Percentiles rank a stretch among this genome's conserved stretches.
Conservation (phyloP, 148 eudicot genomes). For the Gaultheria prostrata region DNA sequence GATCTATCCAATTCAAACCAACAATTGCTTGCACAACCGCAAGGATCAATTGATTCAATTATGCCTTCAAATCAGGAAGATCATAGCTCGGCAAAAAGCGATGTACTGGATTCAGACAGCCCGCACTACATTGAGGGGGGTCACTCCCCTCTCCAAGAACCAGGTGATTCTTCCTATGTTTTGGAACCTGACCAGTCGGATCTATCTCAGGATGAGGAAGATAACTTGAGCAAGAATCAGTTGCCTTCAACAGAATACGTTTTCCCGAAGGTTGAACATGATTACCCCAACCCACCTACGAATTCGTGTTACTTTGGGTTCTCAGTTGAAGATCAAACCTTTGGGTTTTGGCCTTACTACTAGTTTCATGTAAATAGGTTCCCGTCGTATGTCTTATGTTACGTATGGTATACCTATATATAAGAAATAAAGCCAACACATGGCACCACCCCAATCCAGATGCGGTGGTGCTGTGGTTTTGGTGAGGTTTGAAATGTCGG, state of each 20-base stretch:
- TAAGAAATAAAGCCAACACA: constrained; percentile 23
- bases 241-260: constrained; percentile 33
- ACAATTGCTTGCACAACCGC: constrained; percentile 22
- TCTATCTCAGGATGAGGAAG: constrained; percentile 55
- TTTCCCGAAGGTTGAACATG: constrained; percentile 38
- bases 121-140: constrained; percentile 37
- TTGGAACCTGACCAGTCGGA: constrained; percentile 57
- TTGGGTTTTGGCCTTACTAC: constrained; percentile 64
- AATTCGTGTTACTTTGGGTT: constrained; percentile 43
- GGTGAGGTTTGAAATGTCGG: constrained; percentile 20
- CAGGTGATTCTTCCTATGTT: constrained; percentile 46
- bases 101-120: constrained; percentile 52
- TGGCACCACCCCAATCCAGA: constrained; percentile 14
- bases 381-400: background rate
- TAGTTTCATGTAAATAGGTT: constrained; percentile 24
- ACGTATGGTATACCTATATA: background rate
- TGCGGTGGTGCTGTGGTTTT: constrained; percentile 20
- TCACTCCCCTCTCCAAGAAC: constrained; percentile 41
- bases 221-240: constrained; percentile 40
- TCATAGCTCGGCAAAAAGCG: constrained; percentile 43
- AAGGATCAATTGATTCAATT: constrained; percentile 21
- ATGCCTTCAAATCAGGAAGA: constrained; percentile 37
- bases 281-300: constrained; percentile 28
- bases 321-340: constrained; percentile 50
- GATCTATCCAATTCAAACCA: constrained; percentile 17